Conservation (phyloP, 2,329 filamentous ascomycete species). For the Tolypocladium amazonense region DNA sequence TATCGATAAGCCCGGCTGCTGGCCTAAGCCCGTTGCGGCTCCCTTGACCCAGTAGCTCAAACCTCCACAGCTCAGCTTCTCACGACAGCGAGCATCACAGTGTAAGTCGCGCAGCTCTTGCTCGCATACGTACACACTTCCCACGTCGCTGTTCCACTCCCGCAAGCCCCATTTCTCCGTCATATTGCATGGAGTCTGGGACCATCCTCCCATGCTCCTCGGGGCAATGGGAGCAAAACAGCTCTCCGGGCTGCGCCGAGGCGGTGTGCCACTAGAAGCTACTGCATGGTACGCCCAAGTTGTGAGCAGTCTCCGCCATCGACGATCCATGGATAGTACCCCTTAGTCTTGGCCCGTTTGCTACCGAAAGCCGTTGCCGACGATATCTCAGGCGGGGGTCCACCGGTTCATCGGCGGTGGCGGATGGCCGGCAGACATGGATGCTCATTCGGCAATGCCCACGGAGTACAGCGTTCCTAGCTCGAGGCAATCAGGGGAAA, state of each 20-base stretch:
- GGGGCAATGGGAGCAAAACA: background rate
- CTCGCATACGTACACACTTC: background rate
- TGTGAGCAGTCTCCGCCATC: background rate
- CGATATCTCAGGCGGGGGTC: background rate
- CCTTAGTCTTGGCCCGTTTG: background rate
- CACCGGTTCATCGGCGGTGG: background rate
- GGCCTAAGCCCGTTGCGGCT: background rate
- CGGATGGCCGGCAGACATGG: background rate
- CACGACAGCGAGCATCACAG: too few relatives aligned
- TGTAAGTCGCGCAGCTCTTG: background rate
- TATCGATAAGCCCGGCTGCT: background rate
- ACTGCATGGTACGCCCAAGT: background rate
- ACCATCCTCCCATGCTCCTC: background rate
- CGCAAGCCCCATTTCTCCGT: background rate
- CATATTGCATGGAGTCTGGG: background rate
- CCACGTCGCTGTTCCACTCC: background rate
- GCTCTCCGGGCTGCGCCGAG: background rate
- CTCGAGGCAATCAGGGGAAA: background rate
- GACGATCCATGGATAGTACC: background rate
- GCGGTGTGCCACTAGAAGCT: background rate
- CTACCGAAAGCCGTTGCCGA: background rate
- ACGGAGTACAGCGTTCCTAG: background rate
- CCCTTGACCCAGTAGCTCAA: too few relatives aligned
- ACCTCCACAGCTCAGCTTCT: too few relatives aligned
- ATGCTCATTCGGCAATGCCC: background rate